Percentiles rank a stretch among this genome's conserved stretches.
These are phyloP conservation scores for Amoeboaphelidium protococcarum DNA, from an alignment of 371 early-diverging fungal genomes.

Conservation along the genomic window DNA sequence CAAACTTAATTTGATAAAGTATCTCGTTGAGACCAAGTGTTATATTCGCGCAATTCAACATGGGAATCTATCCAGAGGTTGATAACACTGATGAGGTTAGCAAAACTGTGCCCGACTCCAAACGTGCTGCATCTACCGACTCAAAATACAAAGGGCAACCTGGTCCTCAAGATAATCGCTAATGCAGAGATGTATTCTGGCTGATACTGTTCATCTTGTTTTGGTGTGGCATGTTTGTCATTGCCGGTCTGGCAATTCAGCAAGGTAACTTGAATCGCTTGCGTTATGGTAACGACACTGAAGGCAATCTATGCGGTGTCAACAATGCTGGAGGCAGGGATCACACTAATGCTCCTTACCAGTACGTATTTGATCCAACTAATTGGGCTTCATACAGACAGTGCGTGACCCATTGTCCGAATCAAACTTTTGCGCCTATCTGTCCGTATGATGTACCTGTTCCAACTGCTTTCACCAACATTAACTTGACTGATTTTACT, in stretches of 20 bases:
- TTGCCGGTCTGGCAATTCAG: background rate
- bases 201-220: background rate
- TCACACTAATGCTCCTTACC: background rate
- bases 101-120: too few species aligned
- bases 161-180: constrained; percentile 6
- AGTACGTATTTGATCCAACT: constrained; percentile 2
- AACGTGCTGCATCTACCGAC: too few species aligned
- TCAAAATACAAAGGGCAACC: background rate
- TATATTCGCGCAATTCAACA: too few species aligned
- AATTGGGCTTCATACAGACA: background rate
- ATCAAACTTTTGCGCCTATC: background rate
- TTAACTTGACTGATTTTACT: background rate
- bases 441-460: background rate
- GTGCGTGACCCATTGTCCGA: constrained; percentile 1
- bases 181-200: background rate
- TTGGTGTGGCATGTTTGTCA: background rate
- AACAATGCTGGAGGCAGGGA: background rate
- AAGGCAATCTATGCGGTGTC: background rate
- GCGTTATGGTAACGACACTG: background rate
- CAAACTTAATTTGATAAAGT: too few species aligned
- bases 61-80: too few species aligned
- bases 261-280: background rate
- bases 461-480: background rate
- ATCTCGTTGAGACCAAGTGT: too few species aligned
- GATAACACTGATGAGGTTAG: too few species aligned